phyloP scores from a whole-genome alignment of 2,329 filamentous ascomycete genomes.

The Phyllosticta citrichinensis region DNA sequence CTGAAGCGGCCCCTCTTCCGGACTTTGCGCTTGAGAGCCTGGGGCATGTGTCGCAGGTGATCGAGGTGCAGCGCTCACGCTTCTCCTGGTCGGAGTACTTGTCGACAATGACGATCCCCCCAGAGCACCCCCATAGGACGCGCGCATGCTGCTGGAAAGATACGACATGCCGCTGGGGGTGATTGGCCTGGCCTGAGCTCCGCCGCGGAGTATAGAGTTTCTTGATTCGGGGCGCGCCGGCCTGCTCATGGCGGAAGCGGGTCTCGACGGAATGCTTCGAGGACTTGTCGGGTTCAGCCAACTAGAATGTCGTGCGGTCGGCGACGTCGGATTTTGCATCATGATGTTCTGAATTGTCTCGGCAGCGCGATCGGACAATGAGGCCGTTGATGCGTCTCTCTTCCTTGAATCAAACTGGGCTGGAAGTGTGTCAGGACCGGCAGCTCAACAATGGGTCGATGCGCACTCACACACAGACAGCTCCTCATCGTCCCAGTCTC shows the following conservation, averaged over 20 bases:
- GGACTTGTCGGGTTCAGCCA: slow-evolving; percentile 57
- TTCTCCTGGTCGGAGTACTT: slow-evolving; percentile 27
- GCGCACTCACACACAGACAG: slow-evolving; percentile 1
- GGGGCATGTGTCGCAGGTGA: slow-evolving; percentile 8
- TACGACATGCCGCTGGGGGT: slow-evolving; percentile 11
- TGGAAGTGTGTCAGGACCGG: slow-evolving; percentile 10
- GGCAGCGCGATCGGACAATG: slow-evolving; percentile 73
- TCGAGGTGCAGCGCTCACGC: slow-evolving; percentile 22
- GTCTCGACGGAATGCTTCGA: slow-evolving; percentile 52
- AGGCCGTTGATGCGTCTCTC: slow-evolving; percentile 38
- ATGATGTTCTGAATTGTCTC: slow-evolving; percentile 56
- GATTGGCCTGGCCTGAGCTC: not conserved
- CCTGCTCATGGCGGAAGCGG: slow-evolving; percentile 44
- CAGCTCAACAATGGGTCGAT: slow-evolving; percentile 12
- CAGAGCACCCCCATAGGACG: slow-evolving; percentile 12
- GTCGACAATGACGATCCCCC: slow-evolving; percentile 20
- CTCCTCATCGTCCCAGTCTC: slow-evolving; percentile 6
- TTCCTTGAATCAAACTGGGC: slow-evolving; percentile 13
- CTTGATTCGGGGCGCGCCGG: not conserved
- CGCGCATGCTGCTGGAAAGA: slow-evolving; percentile 22
- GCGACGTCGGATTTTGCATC: slow-evolving; percentile 3
- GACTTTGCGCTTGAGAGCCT: not conserved
- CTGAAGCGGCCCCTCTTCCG: not conserved
- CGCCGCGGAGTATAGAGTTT: not conserved
- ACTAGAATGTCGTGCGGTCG: slow-evolving; percentile 44